Evolutionary conservation across 495 filamentous ascomycete species (phyloP).

Genomic region (Delitschia confertaspora): DNA sequence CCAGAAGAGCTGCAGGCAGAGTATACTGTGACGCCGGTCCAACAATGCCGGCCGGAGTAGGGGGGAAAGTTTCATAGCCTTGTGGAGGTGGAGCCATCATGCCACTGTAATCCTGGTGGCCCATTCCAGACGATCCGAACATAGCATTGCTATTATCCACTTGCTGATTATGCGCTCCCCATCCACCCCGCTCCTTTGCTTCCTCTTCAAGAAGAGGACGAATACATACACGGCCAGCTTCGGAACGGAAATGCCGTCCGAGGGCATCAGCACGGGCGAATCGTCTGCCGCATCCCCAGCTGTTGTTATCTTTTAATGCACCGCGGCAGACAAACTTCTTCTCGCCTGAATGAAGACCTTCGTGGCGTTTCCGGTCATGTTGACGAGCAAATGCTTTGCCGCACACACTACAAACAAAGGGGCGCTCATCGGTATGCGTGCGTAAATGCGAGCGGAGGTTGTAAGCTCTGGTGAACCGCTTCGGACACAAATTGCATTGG

Average conservation of each 20-base stretch:
- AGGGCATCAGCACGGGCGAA: conserved; percentile 95
- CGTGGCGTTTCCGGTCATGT: conserved; percentile 40
- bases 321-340: conserved; percentile 90
- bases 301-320: conserved; percentile 66
- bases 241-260: conserved; percentile 91
- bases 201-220: conserved; percentile 91
- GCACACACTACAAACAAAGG: conserved; percentile 59
- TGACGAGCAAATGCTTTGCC: conserved; percentile 63
- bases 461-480: conserved; percentile 44
- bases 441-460: conserved; percentile 41
- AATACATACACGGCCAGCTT: conserved; percentile 93
- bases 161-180: conserved; percentile 22
- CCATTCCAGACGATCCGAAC: conserved; percentile 7
- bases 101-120: conserved; percentile 10
- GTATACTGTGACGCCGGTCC: conserved; percentile 10
- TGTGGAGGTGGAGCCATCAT: conserved; percentile 16
- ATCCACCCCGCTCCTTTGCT: conserved; percentile 41
- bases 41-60: conserved; percentile 9
- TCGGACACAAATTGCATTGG: conserved; percentile 40
- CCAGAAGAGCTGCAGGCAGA: conserved; percentile 79
- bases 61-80: conserved; percentile 15
- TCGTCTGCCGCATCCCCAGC: conserved; percentile 87
- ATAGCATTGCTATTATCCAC: conserved; percentile 20
- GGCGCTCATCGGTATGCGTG: conserved; percentile 41
- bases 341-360: conserved; percentile 39